These are phyloP conservation scores for Ustilago bromivora DNA, from an alignment of 1,284 basidiomycete species.

Conservation along the genomic window DNA sequence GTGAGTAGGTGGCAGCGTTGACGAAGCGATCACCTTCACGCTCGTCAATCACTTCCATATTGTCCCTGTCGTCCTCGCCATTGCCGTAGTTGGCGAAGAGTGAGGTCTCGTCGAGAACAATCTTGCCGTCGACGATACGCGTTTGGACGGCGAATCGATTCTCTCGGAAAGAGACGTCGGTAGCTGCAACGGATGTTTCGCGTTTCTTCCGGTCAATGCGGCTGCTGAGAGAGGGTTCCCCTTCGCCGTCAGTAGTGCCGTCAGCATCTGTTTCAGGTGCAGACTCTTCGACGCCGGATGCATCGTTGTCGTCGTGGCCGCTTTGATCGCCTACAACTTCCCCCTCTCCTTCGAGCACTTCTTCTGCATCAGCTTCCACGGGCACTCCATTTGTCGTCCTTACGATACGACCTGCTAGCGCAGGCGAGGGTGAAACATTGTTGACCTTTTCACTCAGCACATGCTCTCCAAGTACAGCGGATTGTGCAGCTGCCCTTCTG, in stretches of 20 bases:
- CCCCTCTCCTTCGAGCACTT: constrained; percentile 30
- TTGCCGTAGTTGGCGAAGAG: constrained; percentile 66
- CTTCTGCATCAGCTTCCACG: constrained; percentile 29
- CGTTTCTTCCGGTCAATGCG: constrained; percentile 26
- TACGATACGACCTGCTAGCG: constrained; percentile 26
- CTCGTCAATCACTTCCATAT: constrained; percentile 84
- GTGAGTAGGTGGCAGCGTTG: constrained; percentile 84
- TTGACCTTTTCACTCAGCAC: constrained; percentile 39
- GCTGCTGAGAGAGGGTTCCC: constrained; percentile 10
- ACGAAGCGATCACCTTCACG: constrained; percentile 78
- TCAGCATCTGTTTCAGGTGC: constrained; percentile 44
- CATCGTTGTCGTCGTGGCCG: constrained; percentile 24
- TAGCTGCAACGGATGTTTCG: constrained; percentile 35
- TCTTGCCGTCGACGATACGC: constrained; percentile 69
- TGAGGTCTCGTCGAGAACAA: constrained; percentile 70
- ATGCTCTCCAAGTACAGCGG: constrained; percentile 39
- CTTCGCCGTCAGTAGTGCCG: constrained; percentile 36
- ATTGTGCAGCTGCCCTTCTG: constrained; percentile 35
- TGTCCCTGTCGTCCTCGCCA: constrained; percentile 73
- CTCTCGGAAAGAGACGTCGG: constrained; percentile 59
- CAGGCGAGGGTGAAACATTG: constrained; percentile 34
- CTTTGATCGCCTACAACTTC: constrained; percentile 31
- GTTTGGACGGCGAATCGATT: constrained; percentile 68
- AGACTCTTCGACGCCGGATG: constrained; percentile 21
- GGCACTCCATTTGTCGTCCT: constrained; percentile 26